phyloP scores from a whole-genome alignment of 2,329 filamentous ascomycete species.

The Scedosporium boydii region DNA sequence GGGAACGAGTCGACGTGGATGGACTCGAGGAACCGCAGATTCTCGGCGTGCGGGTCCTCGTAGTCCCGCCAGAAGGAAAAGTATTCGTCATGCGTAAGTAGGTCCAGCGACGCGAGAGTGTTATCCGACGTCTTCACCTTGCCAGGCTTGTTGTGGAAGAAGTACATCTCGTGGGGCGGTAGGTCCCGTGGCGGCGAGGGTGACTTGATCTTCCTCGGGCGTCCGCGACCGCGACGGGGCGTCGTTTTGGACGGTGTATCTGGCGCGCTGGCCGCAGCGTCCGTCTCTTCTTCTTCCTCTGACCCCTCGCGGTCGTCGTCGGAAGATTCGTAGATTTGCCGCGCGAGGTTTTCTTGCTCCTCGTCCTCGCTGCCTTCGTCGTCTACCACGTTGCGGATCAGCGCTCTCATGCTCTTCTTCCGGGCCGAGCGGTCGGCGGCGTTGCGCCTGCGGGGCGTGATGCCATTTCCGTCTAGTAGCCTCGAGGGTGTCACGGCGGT shows the following conservation, averaged over 20 bases:
- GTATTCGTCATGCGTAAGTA: constrained; percentile 89
- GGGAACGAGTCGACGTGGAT: constrained; percentile 75
- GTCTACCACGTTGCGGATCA: constrained; percentile 63
- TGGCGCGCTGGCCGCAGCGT: constrained; percentile 22
- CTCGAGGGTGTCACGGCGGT: constrained; percentile 19
- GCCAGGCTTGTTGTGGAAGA: constrained; percentile 81
- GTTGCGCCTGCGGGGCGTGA: constrained; percentile 54
- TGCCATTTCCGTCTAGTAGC: constrained; percentile 16
- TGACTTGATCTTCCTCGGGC: constrained; percentile 48
- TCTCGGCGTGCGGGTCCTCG: constrained; percentile 58
- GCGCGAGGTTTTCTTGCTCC: constrained; percentile 57
- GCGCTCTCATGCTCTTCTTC: constrained; percentile 68
- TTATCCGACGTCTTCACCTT: constrained; percentile 79
- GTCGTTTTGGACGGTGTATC: constrained; percentile 39
- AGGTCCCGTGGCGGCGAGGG: constrained; percentile 75
- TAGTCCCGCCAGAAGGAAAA: constrained; percentile 56
- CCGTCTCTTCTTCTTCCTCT: constrained; percentile 15
- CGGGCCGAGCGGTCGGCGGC: constrained; percentile 79
- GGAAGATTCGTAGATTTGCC: constrained; percentile 56
- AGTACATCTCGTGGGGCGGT: constrained; percentile 84
- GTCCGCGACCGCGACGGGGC: constrained; percentile 32
- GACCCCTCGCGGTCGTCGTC: constrained; percentile 23
- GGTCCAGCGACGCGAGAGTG: constrained; percentile 61
- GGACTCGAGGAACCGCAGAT: constrained; percentile 61
- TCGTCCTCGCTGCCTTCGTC: constrained; percentile 61